Base-by-base conservation (phyloP, 345 rosid genomes). In the Gossypium australe region DNA sequence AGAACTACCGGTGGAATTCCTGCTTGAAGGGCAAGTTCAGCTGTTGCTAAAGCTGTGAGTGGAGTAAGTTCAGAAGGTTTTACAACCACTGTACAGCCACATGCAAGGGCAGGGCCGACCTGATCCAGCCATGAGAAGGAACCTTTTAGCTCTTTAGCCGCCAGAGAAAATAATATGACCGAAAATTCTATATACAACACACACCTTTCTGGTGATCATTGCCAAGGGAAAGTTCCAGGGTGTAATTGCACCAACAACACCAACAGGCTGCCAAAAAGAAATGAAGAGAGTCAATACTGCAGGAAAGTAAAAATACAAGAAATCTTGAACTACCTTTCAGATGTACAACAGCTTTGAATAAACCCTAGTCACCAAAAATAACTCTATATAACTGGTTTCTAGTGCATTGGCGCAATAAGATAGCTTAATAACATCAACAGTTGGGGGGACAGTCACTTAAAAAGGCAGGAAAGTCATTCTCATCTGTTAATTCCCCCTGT, bases 151-250 rank as follows among this genome's bases (percentile, higher is more conserved):
- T 44, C 70, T 73, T 24, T 12, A 45, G 43, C 55, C 60, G 27
- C 22, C 41, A 9, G 41, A 11, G 67, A 44, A 45, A 16, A 72
- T 17, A n/a, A 17, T 10, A 59, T 4, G 17, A 71, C 25, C n/a
- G 14, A 59, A 45, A 58, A 25, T 59, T 45, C 24, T 57, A 58
- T 52, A 65, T 61, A 78, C 34, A 59, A 63, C 49, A 76, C 87
- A 72, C 52, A 95, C 99, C 94, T 95, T 95, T 62, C 98, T 86
- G 45, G 99, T 95, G 77, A 95, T 95, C 99, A 95, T 95, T 68
- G 99, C 99, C 82, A 93, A 84, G 43, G 99, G 99, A 79, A 93
- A 95, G 86, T 95, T 95, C 99, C 99, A 95, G 6, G 99, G 99
- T 18, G 94, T 79, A 73, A 95, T 87, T 61, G 96, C 92, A 77